phyloP scores from a whole-genome alignment of 805 yeast genomes.

The Cyberlindnera petersonii region DNA sequence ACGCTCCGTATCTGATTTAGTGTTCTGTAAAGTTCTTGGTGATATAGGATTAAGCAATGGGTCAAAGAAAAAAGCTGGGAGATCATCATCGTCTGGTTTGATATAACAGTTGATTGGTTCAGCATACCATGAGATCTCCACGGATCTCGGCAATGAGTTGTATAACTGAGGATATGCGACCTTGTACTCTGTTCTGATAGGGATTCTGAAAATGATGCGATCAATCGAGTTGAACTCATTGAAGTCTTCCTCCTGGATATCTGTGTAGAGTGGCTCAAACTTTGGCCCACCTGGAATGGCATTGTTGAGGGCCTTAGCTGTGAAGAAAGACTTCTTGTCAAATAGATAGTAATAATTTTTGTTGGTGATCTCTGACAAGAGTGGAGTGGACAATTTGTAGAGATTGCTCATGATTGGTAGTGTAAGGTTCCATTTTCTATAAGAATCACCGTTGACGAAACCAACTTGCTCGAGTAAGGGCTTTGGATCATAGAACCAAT shows the following conservation, averaged over 20 bases:
- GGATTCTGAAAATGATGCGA: constrained; percentile 74
- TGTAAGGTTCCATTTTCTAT: constrained; percentile 65
- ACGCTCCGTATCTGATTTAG: constrained; percentile 20
- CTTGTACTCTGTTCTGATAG: constrained; percentile 75
- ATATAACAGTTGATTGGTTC: constrained; percentile 54
- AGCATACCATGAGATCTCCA: constrained; percentile 58
- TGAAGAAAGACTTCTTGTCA: constrained; percentile 74
- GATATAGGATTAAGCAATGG: constrained; percentile 54
- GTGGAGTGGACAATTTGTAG: constrained; percentile 65
- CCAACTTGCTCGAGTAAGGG: constrained; percentile 60
- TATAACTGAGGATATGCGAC: constrained; percentile 85
- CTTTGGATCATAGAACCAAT: constrained; percentile 78
- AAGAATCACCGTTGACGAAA: constrained; percentile 72
- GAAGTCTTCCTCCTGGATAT: constrained; percentile 66
- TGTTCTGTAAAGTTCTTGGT: constrained; percentile 28
- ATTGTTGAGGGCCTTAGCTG: constrained; percentile 85
- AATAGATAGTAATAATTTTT: constrained; percentile 66
- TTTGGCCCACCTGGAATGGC: constrained; percentile 95
- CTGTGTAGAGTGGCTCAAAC: constrained; percentile 80
- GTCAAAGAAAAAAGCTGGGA: constrained; percentile 55
- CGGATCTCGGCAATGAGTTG: constrained; percentile 70
- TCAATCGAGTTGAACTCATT: constrained; percentile 90
- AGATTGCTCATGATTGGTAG: constrained; percentile 60
- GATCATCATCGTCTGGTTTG: constrained; percentile 40
- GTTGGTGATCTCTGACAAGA: constrained; percentile 48